A percentile compares a stretch with the other conserved stretches of the same genome.
These are phyloP conservation scores for Pyrenochaeta sp. DNA, from an alignment of 2,329 filamentous ascomycete species.

Conservation along the genomic window DNA sequence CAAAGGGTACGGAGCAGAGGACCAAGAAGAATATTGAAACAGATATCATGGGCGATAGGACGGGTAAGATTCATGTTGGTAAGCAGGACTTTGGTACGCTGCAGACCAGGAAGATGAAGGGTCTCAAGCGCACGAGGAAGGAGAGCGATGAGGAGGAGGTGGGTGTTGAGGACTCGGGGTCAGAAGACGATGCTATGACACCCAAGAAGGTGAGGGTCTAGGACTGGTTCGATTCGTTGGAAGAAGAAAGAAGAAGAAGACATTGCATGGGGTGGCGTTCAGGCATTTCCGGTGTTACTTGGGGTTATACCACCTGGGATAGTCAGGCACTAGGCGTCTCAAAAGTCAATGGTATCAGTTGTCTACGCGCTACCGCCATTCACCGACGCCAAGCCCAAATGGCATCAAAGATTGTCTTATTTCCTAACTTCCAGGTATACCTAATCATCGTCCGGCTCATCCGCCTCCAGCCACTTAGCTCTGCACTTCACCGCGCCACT, in stretches of 20 bases:
- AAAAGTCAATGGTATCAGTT: constrained; percentile 3
- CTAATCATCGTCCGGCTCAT: constrained; percentile 63
- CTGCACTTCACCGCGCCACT: constrained; percentile 69
- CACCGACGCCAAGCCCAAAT: background rate
- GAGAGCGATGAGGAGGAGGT: constrained; percentile 45
- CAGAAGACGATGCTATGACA: constrained; percentile 34
- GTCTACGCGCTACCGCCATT: background rate
- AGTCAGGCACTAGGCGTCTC: constrained; percentile 5
- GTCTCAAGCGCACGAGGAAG: constrained; percentile 79
- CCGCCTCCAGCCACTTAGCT: constrained; percentile 67
- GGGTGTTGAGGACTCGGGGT: constrained; percentile 29
- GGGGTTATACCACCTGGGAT: constrained; percentile 32
- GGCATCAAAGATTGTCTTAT: background rate
- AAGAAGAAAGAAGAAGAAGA: background rate
- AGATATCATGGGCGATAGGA: constrained; percentile 93
- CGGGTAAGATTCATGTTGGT: constrained; percentile 89
- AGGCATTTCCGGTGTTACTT: constrained; percentile 30
- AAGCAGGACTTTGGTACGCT: constrained; percentile 86
- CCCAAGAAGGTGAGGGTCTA: constrained; percentile 39
- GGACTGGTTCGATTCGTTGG: background rate
- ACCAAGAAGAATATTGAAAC: constrained; percentile 97
- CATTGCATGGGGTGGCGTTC: constrained; percentile 43
- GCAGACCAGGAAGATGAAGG: constrained; percentile 99
- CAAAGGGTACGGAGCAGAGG: constrained; percentile 75
- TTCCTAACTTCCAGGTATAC: background rate